Conservation (phyloP, 1,284 basidiomycete genomes). For the Fomitopsis palustris region DNA sequence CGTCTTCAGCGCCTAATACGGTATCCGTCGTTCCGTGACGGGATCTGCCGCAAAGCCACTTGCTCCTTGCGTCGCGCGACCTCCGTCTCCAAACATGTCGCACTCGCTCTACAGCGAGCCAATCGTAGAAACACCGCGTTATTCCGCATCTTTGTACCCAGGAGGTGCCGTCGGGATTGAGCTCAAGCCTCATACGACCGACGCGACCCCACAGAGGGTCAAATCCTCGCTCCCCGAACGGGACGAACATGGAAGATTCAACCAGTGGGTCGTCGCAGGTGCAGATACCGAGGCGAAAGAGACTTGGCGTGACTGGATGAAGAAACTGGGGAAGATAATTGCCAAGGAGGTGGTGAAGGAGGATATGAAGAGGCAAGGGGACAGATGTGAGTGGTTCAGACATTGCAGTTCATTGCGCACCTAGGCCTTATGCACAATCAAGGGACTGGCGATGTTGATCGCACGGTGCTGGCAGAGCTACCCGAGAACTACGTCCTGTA, state of each 20-base stretch:
- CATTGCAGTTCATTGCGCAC: background rate
- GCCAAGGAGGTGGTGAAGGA: slow-evolving; percentile 17
- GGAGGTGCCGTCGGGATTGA: slow-evolving; percentile 12
- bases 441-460: slow-evolving; percentile 11
- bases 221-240: background rate
- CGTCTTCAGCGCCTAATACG: background rate
- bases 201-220: slow-evolving; percentile 12
- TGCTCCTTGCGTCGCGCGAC: background rate
- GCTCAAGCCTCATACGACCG: slow-evolving; percentile 7
- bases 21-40: background rate
- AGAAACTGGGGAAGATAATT: slow-evolving; percentile 20
- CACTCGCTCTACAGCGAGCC: background rate
- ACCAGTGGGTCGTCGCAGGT: slow-evolving; percentile 16
- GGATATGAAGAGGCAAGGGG: slow-evolving; percentile 11
- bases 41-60: background rate
- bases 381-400: slow-evolving; percentile 10
- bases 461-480: slow-evolving; percentile 15
- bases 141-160: slow-evolving; percentile 8
- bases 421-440: background rate
- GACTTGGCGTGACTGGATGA: slow-evolving; percentile 14
- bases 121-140: slow-evolving; percentile 12
- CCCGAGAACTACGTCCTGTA: slow-evolving; percentile 24
- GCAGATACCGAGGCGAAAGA: background rate
- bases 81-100: background rate
- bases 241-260: slow-evolving; percentile 16